phyloP scores from a whole-genome alignment of 2,329 filamentous ascomycete genomes.

The Aspergillus sp. region DNA sequence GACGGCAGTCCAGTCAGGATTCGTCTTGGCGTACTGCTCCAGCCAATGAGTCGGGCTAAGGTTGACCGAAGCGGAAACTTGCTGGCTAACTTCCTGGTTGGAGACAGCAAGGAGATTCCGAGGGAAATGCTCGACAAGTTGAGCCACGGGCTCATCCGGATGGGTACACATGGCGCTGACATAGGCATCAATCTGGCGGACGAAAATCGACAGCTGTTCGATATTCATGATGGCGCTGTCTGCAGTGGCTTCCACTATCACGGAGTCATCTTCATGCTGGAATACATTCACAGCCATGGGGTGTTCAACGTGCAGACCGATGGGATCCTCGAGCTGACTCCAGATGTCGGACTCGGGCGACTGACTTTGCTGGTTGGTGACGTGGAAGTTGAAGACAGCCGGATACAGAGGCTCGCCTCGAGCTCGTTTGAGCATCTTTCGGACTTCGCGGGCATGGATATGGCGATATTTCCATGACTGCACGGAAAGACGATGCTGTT shows the following conservation, averaged over 20 bases:
- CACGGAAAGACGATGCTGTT: slow-evolving; percentile 19
- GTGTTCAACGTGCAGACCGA: slow-evolving; percentile 35
- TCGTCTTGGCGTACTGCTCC: slow-evolving; percentile 15
- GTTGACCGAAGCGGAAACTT: slow-evolving; percentile 11
- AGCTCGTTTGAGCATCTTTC: slow-evolving; percentile 19
- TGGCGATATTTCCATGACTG: slow-evolving; percentile 20
- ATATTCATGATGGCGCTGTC: slow-evolving; percentile 17
- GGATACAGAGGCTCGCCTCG: slow-evolving; percentile 23
- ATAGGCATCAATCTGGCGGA: slow-evolving; percentile 23
- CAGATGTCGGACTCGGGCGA: slow-evolving; percentile 14
- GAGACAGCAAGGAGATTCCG: slow-evolving; percentile 17
- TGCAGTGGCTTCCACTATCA: slow-evolving; percentile 20
- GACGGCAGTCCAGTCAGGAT: slow-evolving; percentile 24
- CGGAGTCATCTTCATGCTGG: slow-evolving; percentile 10
- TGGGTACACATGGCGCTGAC: slow-evolving; percentile 19
- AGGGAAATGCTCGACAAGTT: slow-evolving; percentile 18
- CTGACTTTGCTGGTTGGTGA: slow-evolving; percentile 2
- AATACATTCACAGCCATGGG: slow-evolving; percentile 35
- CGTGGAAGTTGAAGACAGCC: slow-evolving; percentile 28
- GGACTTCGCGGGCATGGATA: slow-evolving; percentile 22
- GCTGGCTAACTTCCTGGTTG: slow-evolving; percentile 9
- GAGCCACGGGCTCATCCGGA: slow-evolving; percentile 17
- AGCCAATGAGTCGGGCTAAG: slow-evolving; percentile 23
- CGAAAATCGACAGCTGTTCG: slow-evolving; percentile 22
- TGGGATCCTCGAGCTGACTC: slow-evolving; percentile 20